A percentile compares a stretch with the other conserved stretches of the same genome.
These are phyloP conservation scores for Rhododendron ferrugineum DNA, from an alignment of 148 eudicot species.

Conservation along the genomic window DNA sequence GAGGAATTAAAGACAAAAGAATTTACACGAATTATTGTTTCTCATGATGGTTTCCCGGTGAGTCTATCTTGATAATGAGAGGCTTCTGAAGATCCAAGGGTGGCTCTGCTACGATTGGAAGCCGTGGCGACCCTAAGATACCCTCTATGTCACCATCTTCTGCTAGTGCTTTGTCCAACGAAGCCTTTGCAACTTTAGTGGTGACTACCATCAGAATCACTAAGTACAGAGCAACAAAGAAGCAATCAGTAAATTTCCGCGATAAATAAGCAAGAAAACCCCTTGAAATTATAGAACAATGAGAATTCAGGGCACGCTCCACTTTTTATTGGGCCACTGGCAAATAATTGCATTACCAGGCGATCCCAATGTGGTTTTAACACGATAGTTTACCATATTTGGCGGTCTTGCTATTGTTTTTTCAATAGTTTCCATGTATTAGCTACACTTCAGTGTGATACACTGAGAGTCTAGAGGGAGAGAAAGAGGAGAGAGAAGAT, in stretches of 20 bases:
- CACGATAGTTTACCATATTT: background rate
- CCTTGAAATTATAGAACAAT: background rate
- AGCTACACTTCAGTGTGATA: background rate
- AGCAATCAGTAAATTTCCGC: background rate
- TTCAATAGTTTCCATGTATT: background rate
- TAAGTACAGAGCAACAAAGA: constrained; percentile 20
- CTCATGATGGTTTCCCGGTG: constrained; percentile 26
- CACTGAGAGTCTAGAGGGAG: background rate
- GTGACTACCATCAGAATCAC: constrained; percentile 58
- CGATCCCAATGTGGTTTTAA: background rate
- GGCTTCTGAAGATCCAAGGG: constrained; percentile 46
- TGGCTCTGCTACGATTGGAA: constrained; percentile 31
- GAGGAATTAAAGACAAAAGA: constrained; percentile 12
- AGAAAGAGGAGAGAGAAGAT: constrained; percentile 11
- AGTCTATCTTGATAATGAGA: constrained; percentile 45
- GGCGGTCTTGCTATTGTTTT: background rate
- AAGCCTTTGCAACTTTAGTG: constrained; percentile 80
- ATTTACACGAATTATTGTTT: constrained; percentile 26
- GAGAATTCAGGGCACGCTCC: background rate
- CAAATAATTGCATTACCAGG: background rate
- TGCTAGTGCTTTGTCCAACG: constrained; percentile 77
- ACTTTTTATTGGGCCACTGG: background rate
- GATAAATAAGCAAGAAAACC: background rate
- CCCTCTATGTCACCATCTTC: constrained; percentile 47
- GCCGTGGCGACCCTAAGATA: constrained; percentile 21